Percentiles rank a stretch among this genome's conserved stretches.
Evolutionary conservation across 2,329 filamentous ascomycete genomes (phyloP).

Genomic region (Cladosporium sp.): DNA sequence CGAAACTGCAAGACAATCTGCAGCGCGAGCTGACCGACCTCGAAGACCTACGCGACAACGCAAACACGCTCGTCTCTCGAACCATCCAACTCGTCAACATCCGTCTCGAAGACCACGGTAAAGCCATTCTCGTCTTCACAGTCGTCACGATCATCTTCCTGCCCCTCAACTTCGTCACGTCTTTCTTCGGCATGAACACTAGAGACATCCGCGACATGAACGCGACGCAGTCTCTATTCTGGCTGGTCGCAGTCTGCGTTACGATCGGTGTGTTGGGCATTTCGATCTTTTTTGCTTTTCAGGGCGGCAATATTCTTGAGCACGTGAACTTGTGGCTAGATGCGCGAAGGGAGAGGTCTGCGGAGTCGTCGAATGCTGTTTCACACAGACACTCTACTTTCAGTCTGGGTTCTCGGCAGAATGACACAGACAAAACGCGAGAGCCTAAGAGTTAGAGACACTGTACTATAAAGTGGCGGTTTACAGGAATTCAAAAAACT

Average conservation of each 20-base stretch:
- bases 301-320: slow-evolving; percentile 34
- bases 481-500: no score
- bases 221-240: slow-evolving; percentile 34
- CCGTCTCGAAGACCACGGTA: slow-evolving; percentile 39
- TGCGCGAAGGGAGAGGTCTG: slow-evolving; percentile 12
- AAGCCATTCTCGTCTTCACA: slow-evolving; percentile 40
- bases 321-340: slow-evolving; percentile 33
- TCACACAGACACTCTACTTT: no score
- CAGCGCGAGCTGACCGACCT: slow-evolving; percentile 36
- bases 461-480: no score
- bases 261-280: slow-evolving; percentile 34
- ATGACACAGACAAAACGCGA: no score
- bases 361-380: not conserved
- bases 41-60: slow-evolving; percentile 37
- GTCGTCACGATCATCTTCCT: slow-evolving; percentile 41
- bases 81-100: slow-evolving; percentile 42
- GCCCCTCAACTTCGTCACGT: slow-evolving; percentile 38
- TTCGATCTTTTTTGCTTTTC: slow-evolving; percentile 37
- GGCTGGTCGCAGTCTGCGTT: slow-evolving; percentile 35
- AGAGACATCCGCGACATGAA: slow-evolving; percentile 36
- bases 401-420: no score
- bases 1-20: slow-evolving; percentile 36
- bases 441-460: no score
- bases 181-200: slow-evolving; percentile 41
- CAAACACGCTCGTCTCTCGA: slow-evolving; percentile 37